Percentiles rank a stretch among this genome's conserved stretches.
Evolutionary conservation across 495 filamentous ascomycete genomes (phyloP).

Genomic region (Pyrenula aspistea): DNA sequence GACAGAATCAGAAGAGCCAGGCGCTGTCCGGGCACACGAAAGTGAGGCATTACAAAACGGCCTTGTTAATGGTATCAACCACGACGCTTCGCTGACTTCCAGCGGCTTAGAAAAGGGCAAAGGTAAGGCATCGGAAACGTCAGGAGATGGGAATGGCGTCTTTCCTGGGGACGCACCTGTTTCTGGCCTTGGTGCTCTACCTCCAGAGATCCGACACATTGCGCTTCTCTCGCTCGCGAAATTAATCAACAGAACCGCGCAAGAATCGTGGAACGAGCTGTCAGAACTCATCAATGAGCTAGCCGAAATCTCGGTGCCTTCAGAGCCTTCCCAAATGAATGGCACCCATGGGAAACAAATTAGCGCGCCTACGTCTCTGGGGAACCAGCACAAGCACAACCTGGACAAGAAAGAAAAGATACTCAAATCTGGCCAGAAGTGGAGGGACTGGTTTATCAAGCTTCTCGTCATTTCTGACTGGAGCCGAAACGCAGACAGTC

Average conservation of each 20-base stretch:
- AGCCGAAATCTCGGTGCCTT: slow-evolving; percentile 47
- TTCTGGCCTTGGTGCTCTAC: slow-evolving; percentile 25
- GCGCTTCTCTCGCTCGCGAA: slow-evolving; percentile 60
- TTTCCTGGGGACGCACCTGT: neutral
- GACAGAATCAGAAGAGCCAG: neutral
- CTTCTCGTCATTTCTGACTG: slow-evolving; percentile 77
- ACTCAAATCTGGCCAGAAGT: slow-evolving; percentile 55
- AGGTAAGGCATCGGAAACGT: neutral
- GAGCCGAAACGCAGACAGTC: slow-evolving; percentile 63
- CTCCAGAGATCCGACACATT: slow-evolving; percentile 71
- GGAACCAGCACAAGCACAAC: slow-evolving; percentile 53
- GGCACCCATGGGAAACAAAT: slow-evolving; percentile 37
- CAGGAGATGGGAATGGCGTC: neutral
- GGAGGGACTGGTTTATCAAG: slow-evolving; percentile 73
- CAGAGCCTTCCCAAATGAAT: slow-evolving; percentile 16
- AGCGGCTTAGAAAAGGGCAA: neutral
- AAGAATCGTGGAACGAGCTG: slow-evolving; percentile 70
- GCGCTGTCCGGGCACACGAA: neutral
- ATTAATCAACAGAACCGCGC: slow-evolving; percentile 63
- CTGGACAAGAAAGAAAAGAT: slow-evolving; percentile 67
- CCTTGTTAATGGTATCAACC: neutral
- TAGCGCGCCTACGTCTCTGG: slow-evolving; percentile 13
- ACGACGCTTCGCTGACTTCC: neutral
- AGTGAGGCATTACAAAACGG: neutral
- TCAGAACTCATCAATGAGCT: slow-evolving; percentile 57